These are phyloP conservation scores for Coffea eugenioides DNA, from an alignment of 257 asterid species.

Conservation along the genomic window DNA sequence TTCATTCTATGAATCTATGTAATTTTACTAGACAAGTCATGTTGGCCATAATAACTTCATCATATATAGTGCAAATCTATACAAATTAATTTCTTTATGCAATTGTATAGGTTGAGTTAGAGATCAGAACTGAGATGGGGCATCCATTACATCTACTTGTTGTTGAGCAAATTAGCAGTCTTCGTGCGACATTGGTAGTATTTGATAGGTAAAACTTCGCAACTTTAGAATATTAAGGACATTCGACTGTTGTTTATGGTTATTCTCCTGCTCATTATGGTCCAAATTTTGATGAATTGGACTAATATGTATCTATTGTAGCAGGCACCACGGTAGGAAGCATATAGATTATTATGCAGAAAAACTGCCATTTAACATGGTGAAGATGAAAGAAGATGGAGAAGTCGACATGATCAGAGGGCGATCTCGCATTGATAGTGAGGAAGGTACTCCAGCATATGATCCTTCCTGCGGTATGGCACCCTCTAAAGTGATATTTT, in stretches of 20 bases:
- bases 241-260: neutral
- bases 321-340: conserved; percentile 42
- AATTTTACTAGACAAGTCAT: neutral
- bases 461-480: conserved; percentile 24
- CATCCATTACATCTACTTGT: conserved; percentile 53
- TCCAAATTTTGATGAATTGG: no score
- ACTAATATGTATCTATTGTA: no score
- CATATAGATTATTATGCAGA: conserved; percentile 37
- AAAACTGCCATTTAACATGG: conserved; percentile 29
- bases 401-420: conserved; percentile 34
- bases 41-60: neutral
- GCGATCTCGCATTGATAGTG: conserved; percentile 14
- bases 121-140: conserved; percentile 66
- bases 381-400: conserved; percentile 39
- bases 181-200: conserved; percentile 57
- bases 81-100: neutral
- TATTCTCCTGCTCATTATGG: neutral
- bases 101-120: conserved; percentile 53
- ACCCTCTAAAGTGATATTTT: conserved; percentile 21
- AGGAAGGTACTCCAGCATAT: conserved; percentile 19
- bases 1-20: neutral
- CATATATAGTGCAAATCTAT: neutral
- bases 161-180: conserved; percentile 48
- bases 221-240: neutral
- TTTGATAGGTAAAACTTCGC: conserved; percentile 52